Evolutionary conservation across 768 basidiomycete genomes (phyloP), one percentile per base, ranked within the genome.

Genomic region (Auriscalpium vulgare): DNA sequence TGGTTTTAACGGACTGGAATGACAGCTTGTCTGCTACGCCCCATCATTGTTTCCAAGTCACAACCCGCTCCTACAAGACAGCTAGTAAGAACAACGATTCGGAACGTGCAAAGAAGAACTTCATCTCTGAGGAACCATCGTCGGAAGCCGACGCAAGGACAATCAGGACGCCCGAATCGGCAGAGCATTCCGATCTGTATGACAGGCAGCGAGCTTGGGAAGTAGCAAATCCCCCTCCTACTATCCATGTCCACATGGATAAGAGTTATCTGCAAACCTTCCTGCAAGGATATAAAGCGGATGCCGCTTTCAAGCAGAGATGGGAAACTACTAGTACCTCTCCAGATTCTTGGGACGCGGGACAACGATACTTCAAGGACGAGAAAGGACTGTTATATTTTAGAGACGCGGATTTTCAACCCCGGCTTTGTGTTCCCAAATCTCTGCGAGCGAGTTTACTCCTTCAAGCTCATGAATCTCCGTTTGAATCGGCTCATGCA

Each of bases 351-450:
- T 37, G 29, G 34, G 10, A 36, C 19, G 9, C 54, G 6, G 57
- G 60, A 2, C 3, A 5, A 19, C 17, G 63, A 0, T 64, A 40
- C 40, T 64, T 54, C 53, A 59, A 58, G 17, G 55, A 60, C 29
- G 16, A 53, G 6, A 23, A 56, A 19, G 63, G 63, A 0, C 43
- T 64, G 2, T 35, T 64, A 7, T 62, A 46, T 44, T 62, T 64
- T 35, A 8, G 59, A 10, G 61, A 62, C 19, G 59, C 56, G 0
- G 50, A 63, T 40, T 58, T 60, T 14, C 50, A 59, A 34, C 54
- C 62, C n/a, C 17, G 60, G 5, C 48, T 63, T 3, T 61, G 62
- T 36, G 51, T 65, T 3, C 63, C 62, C 3, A 48, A 52, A 29
- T 1, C 14, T 1, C 2, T 40, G 11, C 53, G 37, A 9, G 34